Evolutionary conservation across 495 filamentous ascomycete genomes (phyloP).

Genomic region (Neurospora africana): DNA sequence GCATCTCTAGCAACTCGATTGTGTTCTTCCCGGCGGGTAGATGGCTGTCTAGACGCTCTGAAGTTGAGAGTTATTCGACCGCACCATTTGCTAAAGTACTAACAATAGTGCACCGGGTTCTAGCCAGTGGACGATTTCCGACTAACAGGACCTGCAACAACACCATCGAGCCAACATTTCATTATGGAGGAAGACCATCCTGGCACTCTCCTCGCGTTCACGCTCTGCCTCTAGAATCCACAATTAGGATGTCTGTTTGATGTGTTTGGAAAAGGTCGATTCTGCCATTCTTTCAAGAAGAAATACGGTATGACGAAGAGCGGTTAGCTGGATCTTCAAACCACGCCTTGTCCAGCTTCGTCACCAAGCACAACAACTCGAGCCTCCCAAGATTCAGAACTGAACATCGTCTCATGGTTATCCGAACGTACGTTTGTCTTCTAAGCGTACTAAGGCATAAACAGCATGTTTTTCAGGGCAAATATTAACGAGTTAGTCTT

Average conservation of each 20-base stretch:
- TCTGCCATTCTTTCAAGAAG: not conserved
- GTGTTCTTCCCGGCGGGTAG: not conserved
- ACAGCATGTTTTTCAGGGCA: not conserved
- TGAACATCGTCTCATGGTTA: not conserved
- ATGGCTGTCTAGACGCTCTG: too few species aligned
- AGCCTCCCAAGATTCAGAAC: not conserved
- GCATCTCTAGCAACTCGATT: not conserved
- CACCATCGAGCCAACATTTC: not conserved
- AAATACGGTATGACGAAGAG: not conserved
- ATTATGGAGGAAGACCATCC: not conserved
- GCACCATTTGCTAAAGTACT: not conserved
- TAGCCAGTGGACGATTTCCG: not conserved
- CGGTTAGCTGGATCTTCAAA: not conserved
- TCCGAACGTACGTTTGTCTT: not conserved
- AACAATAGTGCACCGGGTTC: not conserved
- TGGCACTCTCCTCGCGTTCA: not conserved
- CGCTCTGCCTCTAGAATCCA: not conserved
- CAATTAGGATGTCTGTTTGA: too few species aligned
- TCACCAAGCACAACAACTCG: not conserved
- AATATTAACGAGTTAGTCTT: not conserved
- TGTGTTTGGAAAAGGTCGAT: too few species aligned
- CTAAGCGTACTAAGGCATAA: not conserved
- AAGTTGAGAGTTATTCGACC: too few species aligned
- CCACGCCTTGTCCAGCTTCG: not conserved
- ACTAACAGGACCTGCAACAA: not conserved